Base-by-base conservation (phyloP, 1,284 basidiomycete genomes). In the Trichosporon inkin region DNA sequence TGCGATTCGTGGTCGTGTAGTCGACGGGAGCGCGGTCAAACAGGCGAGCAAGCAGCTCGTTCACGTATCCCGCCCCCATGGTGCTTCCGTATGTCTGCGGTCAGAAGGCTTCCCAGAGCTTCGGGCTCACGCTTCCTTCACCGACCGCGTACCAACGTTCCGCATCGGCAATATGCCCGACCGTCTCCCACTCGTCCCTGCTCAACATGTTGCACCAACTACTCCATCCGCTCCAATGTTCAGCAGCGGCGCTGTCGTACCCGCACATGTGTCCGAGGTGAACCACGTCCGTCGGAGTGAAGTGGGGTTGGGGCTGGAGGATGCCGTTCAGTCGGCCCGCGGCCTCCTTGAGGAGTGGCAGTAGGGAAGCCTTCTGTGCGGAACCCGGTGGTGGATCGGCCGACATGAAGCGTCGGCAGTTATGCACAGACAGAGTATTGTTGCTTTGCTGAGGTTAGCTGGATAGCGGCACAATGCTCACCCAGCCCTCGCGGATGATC, bases 41-140 rank as follows among this genome's bases (percentile, higher is more conserved):
- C 32, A 92, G 81, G n/a, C 90, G 84, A 0, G 89, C 88, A 17
- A 92, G 78, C 37, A 93, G 84, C 74, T 92, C 90, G 72, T 91
- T 91, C 67, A 89, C 79, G 71, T 87, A 92, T 4, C 90, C 90
- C 6, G 90, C 87, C 63, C 69, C 53, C 34, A 40, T 37, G 1
- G 56, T 53, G 19, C 41, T 56, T 8, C 67, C 67, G 39, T 64
- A 70, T 7, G 83, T 6, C 66, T 70, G 52, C 0, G 8, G 37
- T 63, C 53, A 61, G 56, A 44, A 24, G n/a, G n/a, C 2, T n/a
- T 24, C 11, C 14, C 37, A 10, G 28, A 44, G 36, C 55, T 13
- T 36, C 34, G 19, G 1, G 75, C 84, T 58, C 69, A 89, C 85
- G 85, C 89, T 56, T 81, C 88, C 53, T 78, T 69, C 62, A 28